Evolutionary conservation across 2,329 filamentous ascomycete genomes (phyloP).

Genomic region (Cordyceps cateniannulata): DNA sequence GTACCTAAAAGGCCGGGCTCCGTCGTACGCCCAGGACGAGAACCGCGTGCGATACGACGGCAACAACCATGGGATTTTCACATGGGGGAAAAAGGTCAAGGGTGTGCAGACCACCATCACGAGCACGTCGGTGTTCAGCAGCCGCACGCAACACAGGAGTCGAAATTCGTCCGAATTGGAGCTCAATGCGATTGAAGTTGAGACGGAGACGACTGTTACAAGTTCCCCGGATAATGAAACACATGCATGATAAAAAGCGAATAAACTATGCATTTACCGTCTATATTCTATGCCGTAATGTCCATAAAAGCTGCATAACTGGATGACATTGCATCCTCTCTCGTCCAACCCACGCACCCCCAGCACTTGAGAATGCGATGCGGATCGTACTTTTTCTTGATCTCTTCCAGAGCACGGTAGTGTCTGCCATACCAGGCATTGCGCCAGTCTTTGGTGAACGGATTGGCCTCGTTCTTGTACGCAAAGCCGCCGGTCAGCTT

Average conservation of each 20-base stretch:
- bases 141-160: too few relatives aligned
- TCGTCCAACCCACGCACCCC: conserved; percentile 12
- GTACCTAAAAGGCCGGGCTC: too few relatives aligned
- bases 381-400: conserved; percentile 13
- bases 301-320: conserved; percentile 3
- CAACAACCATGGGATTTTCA: too few relatives aligned
- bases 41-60: too few relatives aligned
- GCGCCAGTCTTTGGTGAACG: conserved; percentile 5
- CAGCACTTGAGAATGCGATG: conserved; percentile 6
- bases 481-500: conserved; percentile 12
- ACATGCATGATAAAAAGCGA: neutral
- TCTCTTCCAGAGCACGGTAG: neutral
- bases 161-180: too few relatives aligned
- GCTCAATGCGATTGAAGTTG: too few relatives aligned
- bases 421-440: conserved; percentile 4
- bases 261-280: too few relatives aligned
- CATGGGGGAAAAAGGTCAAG: too few relatives aligned
- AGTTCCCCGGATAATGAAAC: neutral
- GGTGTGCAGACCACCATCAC: too few relatives aligned
- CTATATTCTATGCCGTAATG: neutral
- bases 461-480: conserved; percentile 13
- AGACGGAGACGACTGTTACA: too few relatives aligned
- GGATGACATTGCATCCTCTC: neutral
- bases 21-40: too few relatives aligned
- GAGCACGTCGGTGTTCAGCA: too few relatives aligned